Conservation (phyloP, 176 grass and related monocot genomes). For the Triticum dicoccoides region DNA sequence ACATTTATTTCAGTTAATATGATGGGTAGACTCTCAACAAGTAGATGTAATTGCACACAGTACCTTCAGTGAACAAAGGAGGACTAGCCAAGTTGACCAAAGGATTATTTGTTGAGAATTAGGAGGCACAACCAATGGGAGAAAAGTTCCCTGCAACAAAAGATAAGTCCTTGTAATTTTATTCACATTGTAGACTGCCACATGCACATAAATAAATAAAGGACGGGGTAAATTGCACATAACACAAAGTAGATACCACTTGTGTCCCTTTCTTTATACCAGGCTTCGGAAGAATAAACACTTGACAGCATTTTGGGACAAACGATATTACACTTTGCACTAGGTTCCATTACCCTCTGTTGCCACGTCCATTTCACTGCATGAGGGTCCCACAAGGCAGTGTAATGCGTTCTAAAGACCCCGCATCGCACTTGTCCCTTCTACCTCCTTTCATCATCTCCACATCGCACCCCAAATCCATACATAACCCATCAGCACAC, state of each 20-base stretch:
- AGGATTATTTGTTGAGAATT: conserved; percentile 70
- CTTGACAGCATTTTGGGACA: not conserved
- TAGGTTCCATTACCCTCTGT: not conserved
- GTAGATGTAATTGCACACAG: conserved; percentile 9
- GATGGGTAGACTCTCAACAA: conserved; percentile 32
- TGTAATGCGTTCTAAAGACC: not conserved
- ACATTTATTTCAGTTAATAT: conserved; percentile 47
- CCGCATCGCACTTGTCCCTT: not conserved
- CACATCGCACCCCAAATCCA: not conserved
- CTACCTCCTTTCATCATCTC: not conserved
- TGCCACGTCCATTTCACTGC: not conserved
- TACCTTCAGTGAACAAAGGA: conserved; percentile 99
- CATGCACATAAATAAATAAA: conserved; percentile 26
- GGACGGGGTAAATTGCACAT: not conserved
- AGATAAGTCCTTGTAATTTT: not conserved
- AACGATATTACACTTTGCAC: not conserved
- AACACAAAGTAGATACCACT: not conserved
- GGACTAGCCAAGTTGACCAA: conserved; percentile 81
- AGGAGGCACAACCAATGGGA: conserved; percentile 88
- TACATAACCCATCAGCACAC: not conserved
- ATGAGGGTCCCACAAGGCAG: not conserved
- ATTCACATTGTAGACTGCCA: conserved; percentile 12
- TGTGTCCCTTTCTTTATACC: not conserved
- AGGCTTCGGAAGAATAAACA: not conserved
- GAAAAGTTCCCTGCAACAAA: conserved; percentile 80